phyloP scores from a whole-genome alignment of 2,329 filamentous ascomycete genomes.

The Calonectria crousiana region DNA sequence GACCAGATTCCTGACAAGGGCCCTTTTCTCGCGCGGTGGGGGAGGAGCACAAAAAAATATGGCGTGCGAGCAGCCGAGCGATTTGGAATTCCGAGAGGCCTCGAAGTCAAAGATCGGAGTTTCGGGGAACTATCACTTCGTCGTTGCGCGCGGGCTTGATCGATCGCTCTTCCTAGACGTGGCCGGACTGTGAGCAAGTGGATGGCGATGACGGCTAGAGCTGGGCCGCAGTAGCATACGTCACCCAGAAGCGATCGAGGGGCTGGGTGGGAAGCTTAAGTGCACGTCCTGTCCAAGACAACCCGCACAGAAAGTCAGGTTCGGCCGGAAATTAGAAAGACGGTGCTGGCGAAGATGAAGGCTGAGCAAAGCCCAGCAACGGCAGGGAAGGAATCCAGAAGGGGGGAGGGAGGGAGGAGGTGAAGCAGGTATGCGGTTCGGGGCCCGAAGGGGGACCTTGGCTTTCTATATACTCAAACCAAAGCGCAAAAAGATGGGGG shows the following conservation, averaged over 20 bases:
- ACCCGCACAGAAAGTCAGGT: slow-evolving; percentile 24
- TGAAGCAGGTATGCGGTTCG: neutral
- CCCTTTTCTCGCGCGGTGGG: slow-evolving; percentile 17
- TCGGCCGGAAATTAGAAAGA: slow-evolving; percentile 2
- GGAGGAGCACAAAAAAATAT: neutral
- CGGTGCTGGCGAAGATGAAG: slow-evolving; percentile 13
- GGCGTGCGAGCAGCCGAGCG: neutral
- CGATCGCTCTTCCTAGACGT: slow-evolving; percentile 1
- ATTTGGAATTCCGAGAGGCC: neutral
- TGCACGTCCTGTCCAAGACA: slow-evolving; percentile 33
- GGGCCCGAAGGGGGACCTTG: slow-evolving; percentile 25
- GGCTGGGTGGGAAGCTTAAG: slow-evolving; percentile 43
- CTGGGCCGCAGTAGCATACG: slow-evolving; percentile 37
- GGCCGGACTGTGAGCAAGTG: slow-evolving; percentile 7
- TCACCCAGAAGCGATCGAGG: slow-evolving; percentile 35
- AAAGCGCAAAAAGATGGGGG: slow-evolving; percentile 8
- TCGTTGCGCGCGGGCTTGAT: slow-evolving; percentile 10
- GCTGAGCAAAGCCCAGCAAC: slow-evolving; percentile 26
- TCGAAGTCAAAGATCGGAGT: neutral
- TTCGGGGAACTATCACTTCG: neutral
- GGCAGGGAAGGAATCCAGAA: slow-evolving; percentile 20
- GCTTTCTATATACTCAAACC: slow-evolving; percentile 37
- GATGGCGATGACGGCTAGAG: slow-evolving; percentile 35
- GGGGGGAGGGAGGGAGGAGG: slow-evolving; percentile 13
- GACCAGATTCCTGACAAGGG: slow-evolving; percentile 36